Evolutionary conservation across 148 eudicot species (phyloP), one percentile per base, ranked within the genome.

Genomic region (Rheum nobile): DNA sequence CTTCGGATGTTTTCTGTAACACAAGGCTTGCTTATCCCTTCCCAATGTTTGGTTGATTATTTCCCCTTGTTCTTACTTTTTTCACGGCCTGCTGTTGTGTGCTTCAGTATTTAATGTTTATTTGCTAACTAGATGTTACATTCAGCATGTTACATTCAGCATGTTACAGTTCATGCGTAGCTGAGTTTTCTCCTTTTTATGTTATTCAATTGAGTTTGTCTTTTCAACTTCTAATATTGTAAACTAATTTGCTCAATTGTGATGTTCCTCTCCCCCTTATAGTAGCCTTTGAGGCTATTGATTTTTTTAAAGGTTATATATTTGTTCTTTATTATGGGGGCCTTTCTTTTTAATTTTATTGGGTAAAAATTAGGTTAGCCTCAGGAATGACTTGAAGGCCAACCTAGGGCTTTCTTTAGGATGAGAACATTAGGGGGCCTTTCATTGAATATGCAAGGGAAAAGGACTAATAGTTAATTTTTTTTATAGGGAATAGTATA

Each of bases 1-100:
- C 84, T 83, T 82, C 52, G 29, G 41, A 34, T 34, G 21, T 6
- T 65, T 61, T 16, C 37, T 65, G 32, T 65, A 32, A 65, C 41
- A 65, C 70, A 65, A 34, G 6, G 6, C 70, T 34, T 32, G 70
- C 70, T 31, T 31, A 65, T 65, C 37, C 70, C 70, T 65, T 65
- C 70, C 70, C 70, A 65, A 17, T 65, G 70, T 65, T 65, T 29
- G 37, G 37, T 61, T 29, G 29, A 61, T 61, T 29, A 0, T 41
- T 41, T 41, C 6, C 43, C 37, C 10, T 26, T 46, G 16, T 52
- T 52, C 4, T 52, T 52, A 24, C 10, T 10, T 32, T 13, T 65
- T 16, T 17, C 22, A 16, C 8, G 22, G 9, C 39, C 67, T 29
- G 67, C 67, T 28, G 67, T 61, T 61, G 67, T 61, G 67, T 29